These are phyloP conservation scores for Scopulariopsis brevicaulis DNA, from an alignment of 2,329 filamentous ascomycete genomes.

Conservation along the genomic window DNA sequence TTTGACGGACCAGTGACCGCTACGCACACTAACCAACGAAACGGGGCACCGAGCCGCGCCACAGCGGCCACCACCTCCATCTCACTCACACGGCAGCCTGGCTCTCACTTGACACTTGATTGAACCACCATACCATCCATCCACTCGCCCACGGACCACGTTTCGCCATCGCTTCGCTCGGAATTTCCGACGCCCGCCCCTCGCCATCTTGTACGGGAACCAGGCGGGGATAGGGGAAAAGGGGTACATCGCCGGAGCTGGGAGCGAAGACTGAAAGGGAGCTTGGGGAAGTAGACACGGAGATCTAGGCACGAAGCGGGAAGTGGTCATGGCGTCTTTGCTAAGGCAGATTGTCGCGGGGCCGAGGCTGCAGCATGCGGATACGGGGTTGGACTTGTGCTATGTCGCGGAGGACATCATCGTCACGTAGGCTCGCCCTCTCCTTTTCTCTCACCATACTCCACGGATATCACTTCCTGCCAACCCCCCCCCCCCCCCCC, in stretches of 20 bases:
- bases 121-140: background rate
- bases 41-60: background rate
- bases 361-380: constrained; percentile 70
- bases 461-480: constrained; percentile 82
- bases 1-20: background rate
- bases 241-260: too few species aligned
- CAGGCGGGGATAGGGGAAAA: too few species aligned
- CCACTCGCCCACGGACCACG: too few species aligned
- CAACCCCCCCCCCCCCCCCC: constrained; percentile 82
- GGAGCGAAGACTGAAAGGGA: background rate
- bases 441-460: constrained; percentile 60
- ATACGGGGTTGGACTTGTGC: constrained; percentile 85
- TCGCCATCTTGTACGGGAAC: too few species aligned
- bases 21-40: background rate
- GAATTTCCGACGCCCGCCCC: too few species aligned
- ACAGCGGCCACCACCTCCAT: background rate
- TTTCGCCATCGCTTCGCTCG: too few species aligned
- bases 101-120: background rate
- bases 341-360: constrained; percentile 87
- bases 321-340: constrained; percentile 49
- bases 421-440: constrained; percentile 35
- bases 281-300: background rate
- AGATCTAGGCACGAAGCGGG: background rate
- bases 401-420: constrained; percentile 81
- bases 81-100: background rate